Base-by-base conservation (phyloP, 305 asterid species). In the Rubia tinctorum region DNA sequence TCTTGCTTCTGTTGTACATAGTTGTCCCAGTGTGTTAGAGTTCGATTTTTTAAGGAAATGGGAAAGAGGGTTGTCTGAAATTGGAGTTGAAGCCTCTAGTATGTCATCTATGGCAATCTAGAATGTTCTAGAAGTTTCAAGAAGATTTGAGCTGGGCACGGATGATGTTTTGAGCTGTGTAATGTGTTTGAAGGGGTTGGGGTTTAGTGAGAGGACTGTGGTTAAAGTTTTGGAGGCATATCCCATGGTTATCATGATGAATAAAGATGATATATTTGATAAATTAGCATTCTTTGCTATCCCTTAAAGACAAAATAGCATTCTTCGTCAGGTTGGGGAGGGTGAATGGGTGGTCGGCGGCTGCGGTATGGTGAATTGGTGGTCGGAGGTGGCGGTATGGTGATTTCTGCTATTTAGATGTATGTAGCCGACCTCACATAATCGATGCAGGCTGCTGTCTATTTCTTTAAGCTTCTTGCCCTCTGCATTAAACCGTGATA, bases 1-100 rank as follows among this genome's bases (percentile, higher is more conserved):
- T 76, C 86, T 91, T 45, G 74, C 86, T 77, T 88, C 90, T 22
- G 77, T 85, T 1, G 85, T 90, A 27, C 73, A 73, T 68, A 78
- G 82, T 44, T 91, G 91, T 77, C 97, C 95, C 74, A 74, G 88
- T 59, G 77, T 87, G 56, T 78, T 90, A 17, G 87, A 88, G 4
- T 73, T 81, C 25, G 84, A 85, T 8, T 85, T 85, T 82, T 73
- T 88, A 78, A 78, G 72, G 68, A 90, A 85, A 39, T 91, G 97
- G 97, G 78, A 66, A 72, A 39, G 39, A 74, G 84, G 81, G 64
- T 44, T 83, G 71, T 63, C 47, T 8, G 78, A 82, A 67, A 58
- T 84, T 55, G 84, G 85, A 62, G 58, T 84, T 63, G 84, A 84
- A 62, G 58, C 80, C 62, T 73, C 55, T 44, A 68, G 80, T 12